Evolutionary conservation across 2,329 filamentous ascomycete genomes (phyloP), one percentile per base, ranked within the genome.

Genomic region (Claviceps africana): DNA sequence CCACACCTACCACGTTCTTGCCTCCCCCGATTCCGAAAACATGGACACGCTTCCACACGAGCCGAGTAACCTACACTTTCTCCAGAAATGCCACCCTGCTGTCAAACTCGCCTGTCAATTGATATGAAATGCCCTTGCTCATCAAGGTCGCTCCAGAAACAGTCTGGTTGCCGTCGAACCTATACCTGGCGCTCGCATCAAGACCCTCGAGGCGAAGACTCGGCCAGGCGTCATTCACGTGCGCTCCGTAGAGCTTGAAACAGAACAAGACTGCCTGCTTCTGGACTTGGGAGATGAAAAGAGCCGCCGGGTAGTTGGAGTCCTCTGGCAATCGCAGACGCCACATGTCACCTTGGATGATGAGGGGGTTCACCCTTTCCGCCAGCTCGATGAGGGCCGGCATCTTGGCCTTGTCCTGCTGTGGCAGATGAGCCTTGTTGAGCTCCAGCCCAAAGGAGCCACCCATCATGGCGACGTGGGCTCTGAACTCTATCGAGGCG

Each of bases 121-220:
- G 57, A 61, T 74, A 69, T 63, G 81, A 77, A 39, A 85, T 59
- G 0, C 81, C 81, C 1, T 70, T 69, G 56, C 81, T 83, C 77
- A 83, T 82, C 59, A 83, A 67, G 8, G 78, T 82, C 10, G 73
- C 71, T 0, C 81, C 81, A 0, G 74, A 77, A 55, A 75, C 76
- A 7, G 71, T 74, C 28, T 64, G 67, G 31, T 76, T 73, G 0
- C 75, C 77, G 43, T 75, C 68, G 19, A 79, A 64, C 17, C 64
- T 73, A 57, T 84, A 85, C 48, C 62, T 71, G 0, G 78, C 77
- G 6, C 59, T 54, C 0, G 73, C 58, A 53, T 83, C 79, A 51
- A 85, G 59, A 0, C 81, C 81, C 56, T 78, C 73, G 39, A 85
- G 58, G 31, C 70, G 71, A 37, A 83, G 55, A 6, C 72, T 70